Conservation (phyloP, 345 rosid genomes). For the Pugionium dolabratum region DNA sequence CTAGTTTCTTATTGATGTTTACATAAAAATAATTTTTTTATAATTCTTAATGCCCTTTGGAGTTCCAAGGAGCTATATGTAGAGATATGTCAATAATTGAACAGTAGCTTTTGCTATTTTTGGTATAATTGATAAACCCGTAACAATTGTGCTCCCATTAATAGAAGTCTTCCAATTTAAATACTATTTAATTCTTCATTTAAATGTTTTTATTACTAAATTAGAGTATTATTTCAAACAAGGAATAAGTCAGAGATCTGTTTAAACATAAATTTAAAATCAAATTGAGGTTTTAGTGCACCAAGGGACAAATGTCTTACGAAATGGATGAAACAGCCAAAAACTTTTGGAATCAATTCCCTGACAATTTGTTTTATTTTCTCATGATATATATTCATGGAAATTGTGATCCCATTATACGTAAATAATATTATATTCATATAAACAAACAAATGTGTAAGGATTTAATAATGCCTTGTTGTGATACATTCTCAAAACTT, state of each 20-base stretch:
- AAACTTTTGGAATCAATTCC: constrained; percentile 39
- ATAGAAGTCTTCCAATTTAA: constrained; percentile 22
- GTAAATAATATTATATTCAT: not conserved
- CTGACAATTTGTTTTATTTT: constrained; percentile 23
- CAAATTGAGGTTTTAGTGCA: constrained; percentile 27
- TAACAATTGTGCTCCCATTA: constrained; percentile 5
- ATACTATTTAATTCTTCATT: not conserved
- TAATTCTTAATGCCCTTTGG: constrained; percentile 22
- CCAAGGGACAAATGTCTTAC: constrained; percentile 41
- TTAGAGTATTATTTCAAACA: constrained; percentile 5
- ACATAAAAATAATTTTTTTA: not conserved
- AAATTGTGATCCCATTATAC: constrained; percentile 27
- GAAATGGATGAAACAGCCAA: constrained; percentile 36
- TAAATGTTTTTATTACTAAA: not conserved
- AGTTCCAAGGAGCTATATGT: constrained; percentile 28
- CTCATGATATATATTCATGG: not conserved
- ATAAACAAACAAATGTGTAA: not conserved
- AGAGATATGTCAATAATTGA: constrained; percentile 31
- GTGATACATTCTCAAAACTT: too few species aligned
- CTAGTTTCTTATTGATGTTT: constrained; percentile 4
- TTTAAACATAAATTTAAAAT: constrained; percentile 24
- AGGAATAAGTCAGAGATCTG: constrained; percentile 34
- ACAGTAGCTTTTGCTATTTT: constrained; percentile 30
- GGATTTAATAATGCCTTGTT: not conserved
- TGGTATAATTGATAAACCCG: constrained; percentile 34